phyloP scores from a whole-genome alignment of 2,329 filamentous ascomycete species.

The Trichophyton benhamiae region DNA sequence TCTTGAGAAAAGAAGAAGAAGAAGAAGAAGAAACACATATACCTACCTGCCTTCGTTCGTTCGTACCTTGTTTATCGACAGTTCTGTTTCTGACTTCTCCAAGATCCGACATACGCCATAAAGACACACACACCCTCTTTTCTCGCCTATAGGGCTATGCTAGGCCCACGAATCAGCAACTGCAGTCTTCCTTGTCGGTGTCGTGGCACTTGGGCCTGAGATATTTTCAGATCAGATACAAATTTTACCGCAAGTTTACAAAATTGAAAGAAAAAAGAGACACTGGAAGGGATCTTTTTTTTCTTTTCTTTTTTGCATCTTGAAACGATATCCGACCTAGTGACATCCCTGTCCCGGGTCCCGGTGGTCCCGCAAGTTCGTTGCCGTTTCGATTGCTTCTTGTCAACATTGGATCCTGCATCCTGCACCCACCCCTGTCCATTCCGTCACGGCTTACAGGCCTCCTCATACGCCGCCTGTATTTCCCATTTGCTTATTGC shows the following conservation, averaged over 20 bases:
- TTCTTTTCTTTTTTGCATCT: not conserved
- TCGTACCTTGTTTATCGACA: conserved; percentile 1
- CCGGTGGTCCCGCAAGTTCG: conserved; percentile 11
- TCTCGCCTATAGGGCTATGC: conserved; percentile 8
- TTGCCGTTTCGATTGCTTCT: conserved; percentile 5
- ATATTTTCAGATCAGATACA: conserved; percentile 1
- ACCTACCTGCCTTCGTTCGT: not conserved
- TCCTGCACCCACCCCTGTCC: conserved; percentile 6
- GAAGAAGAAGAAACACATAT: not conserved
- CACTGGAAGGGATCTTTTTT: conserved; percentile 1
- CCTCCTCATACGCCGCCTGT: not conserved
- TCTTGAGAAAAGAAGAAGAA: not conserved
- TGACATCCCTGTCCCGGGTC: conserved; percentile 10
- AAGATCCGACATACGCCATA: not conserved
- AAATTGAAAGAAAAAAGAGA: conserved; percentile 2
- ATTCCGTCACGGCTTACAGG: conserved; percentile 3
- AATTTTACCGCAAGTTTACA: conserved; percentile 3
- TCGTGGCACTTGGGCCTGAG: conserved; percentile 8
- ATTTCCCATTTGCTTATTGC: conserved; percentile 5
- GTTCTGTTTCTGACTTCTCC: conserved; percentile 4
- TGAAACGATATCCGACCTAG: not conserved
- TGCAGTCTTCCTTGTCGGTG: conserved; percentile 7
- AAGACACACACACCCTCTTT: not conserved
- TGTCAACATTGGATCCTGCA: conserved; percentile 1
- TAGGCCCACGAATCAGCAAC: conserved; percentile 9